Evolutionary conservation across 345 rosid species (phyloP), one percentile per base, ranked within the genome.

Genomic region (Eucalyptus rudis): DNA sequence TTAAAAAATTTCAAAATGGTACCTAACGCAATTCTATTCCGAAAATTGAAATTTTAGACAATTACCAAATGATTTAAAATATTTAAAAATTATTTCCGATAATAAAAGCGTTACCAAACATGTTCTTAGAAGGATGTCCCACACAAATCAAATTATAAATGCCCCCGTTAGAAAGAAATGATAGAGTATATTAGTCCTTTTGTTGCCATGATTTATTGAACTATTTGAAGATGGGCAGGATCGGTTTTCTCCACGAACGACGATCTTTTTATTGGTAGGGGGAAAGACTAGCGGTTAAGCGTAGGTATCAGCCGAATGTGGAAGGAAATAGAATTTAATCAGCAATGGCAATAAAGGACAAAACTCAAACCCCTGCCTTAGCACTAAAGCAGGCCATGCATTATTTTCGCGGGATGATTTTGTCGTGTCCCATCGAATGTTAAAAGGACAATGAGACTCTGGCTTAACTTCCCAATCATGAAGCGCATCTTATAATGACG

Each of bases 21-120:
- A 13, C 1, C 5, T 5, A 49, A 49, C 6, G 0, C 7, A 49
- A 14, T 49, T 14, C 0, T 49, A 49, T 13, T 49, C 0, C 1
- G 13, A 0, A 2, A 49, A 49, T 12, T 49, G 15, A 4, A 49
- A 49, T 49, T 49, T 13, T 49, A 13, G 15, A 50, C 0, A 50
- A 5, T 50, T 50, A 50, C 0, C 2, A 50, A 14, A 50, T 0
- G 0, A 15, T 3, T 50, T 50, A 14, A 50, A 50, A 14, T 50
- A 50, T 3, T 49, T 50, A 14, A 50, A 50, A 50, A 50, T 50
- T 50, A 50, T 50, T 50, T 1, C 3, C 1, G 1, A 50, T 50
- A 15, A 50, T 50, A 50, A 15, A 49, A 15, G 1, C 1, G 0
- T 50, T 50, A 50, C 17, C 52, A 50, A 50, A 50, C 2, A 50